These are phyloP conservation scores for Phoma herbarum DNA, from an alignment of 2,329 filamentous ascomycete species.

Conservation along the genomic window DNA sequence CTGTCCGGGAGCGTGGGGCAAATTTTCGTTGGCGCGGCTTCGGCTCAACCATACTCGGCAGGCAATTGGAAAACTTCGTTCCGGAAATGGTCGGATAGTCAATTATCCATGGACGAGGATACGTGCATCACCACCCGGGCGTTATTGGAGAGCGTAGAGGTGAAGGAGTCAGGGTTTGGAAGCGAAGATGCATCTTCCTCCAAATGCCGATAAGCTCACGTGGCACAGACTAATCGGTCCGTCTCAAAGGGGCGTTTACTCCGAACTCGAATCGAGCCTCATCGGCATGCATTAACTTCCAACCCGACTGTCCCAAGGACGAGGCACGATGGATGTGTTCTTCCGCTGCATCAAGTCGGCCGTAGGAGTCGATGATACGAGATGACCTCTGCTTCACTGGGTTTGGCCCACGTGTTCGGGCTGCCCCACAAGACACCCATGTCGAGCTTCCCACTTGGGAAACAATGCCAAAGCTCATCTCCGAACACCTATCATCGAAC, in stretches of 20 bases:
- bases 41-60: slow-evolving; percentile 43
- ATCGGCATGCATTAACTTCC: not conserved
- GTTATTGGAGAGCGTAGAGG: slow-evolving; percentile 16
- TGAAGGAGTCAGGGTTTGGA: slow-evolving; percentile 14
- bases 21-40: slow-evolving; percentile 49
- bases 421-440: slow-evolving; percentile 20
- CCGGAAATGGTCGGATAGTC: slow-evolving; percentile 22
- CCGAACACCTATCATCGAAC: slow-evolving; percentile 23
- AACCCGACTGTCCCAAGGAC: not conserved
- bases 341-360: slow-evolving; percentile 1
- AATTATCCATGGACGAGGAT: slow-evolving; percentile 19
- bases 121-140: slow-evolving; percentile 11
- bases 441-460: slow-evolving; percentile 32
- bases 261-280: slow-evolving; percentile 13
- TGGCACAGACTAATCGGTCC: slow-evolving; percentile 18
- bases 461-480: slow-evolving; percentile 36
- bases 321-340: slow-evolving; percentile 9
- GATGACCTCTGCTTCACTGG: slow-evolving; percentile 20
- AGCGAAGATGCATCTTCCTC: slow-evolving; percentile 15
- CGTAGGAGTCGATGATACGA: slow-evolving; percentile 6
- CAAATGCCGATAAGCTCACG: slow-evolving; percentile 21
- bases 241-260: slow-evolving; percentile 5
- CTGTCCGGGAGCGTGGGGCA: slow-evolving; percentile 48
- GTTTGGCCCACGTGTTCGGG: slow-evolving; percentile 29
- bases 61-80: slow-evolving; percentile 15